These are phyloP conservation scores for Macaranga tanarius DNA, from an alignment of 441 rosid genomes.

Conservation along the genomic window DNA sequence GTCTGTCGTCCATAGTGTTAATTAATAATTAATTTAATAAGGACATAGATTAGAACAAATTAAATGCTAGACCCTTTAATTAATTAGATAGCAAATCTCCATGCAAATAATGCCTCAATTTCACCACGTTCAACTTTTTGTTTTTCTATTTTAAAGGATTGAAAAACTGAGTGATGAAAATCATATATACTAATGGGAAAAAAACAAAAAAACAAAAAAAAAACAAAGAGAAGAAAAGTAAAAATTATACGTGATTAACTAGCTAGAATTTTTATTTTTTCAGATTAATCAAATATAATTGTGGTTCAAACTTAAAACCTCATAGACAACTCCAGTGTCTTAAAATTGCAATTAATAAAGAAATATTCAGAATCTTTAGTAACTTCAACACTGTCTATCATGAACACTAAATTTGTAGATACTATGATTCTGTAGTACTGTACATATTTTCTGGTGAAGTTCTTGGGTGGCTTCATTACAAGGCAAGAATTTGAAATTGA, in stretches of 20 bases:
- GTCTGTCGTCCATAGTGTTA: background rate
- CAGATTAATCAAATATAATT: no score
- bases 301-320: no score
- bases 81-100: background rate
- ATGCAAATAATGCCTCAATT: constrained; percentile 21
- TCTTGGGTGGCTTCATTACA: background rate
- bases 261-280: no score
- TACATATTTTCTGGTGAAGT: background rate
- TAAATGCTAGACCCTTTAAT: background rate
- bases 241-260: no score
- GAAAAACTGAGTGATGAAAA: background rate
- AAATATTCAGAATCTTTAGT: background rate
- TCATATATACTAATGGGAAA: background rate
- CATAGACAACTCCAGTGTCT: no score
- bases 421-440: background rate
- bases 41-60: background rate
- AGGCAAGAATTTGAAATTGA: background rate
- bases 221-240: background rate
- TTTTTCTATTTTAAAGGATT: constrained; percentile 9
- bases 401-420: background rate
- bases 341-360: no score
- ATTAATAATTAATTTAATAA: background rate
- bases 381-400: background rate
- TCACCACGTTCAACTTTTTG: constrained; percentile 9
- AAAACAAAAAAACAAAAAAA: background rate